phyloP scores from a whole-genome alignment of 495 filamentous ascomycete genomes.

The Geopyxis carbonaria region DNA sequence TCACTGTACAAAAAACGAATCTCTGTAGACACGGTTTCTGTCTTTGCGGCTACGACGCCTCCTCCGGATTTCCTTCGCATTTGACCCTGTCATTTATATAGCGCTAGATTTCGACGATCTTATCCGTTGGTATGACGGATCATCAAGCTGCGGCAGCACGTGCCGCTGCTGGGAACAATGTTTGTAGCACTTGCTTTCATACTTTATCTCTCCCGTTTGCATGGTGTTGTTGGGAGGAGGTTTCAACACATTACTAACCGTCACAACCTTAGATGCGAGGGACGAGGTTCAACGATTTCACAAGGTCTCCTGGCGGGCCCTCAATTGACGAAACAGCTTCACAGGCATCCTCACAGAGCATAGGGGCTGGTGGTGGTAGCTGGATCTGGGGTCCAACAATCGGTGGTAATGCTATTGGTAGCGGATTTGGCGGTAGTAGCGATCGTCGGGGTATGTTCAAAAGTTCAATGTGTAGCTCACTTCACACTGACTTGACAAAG shows the following conservation, averaged over 20 bases:
- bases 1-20: no score
- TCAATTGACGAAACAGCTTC: conserved; percentile 16
- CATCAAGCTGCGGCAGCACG: conserved; percentile 22
- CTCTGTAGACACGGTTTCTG: no score
- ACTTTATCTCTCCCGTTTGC: background rate
- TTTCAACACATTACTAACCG: background rate
- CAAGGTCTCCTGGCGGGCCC: conserved; percentile 14
- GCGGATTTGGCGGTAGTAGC: conserved; percentile 16
- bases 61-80: no score
- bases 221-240: no score
- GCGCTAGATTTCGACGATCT: conserved; percentile 3
- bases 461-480: background rate
- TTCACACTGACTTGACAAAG: conserved; percentile 3
- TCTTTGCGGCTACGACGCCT: no score
- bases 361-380: conserved; percentile 12
- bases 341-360: conserved; percentile 16
- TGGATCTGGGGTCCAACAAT: conserved; percentile 20
- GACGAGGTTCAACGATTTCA: conserved; percentile 22
- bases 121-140: conserved; percentile 17
- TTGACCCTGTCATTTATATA: no score
- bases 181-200: background rate
- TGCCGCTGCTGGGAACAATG: conserved; percentile 12
- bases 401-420: conserved; percentile 12
- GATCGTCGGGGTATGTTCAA: conserved; percentile 18
- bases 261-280: conserved; percentile 11